Percentiles rank a stretch among this genome's conserved stretches.
Evolutionary conservation across 2,329 filamentous ascomycete species (phyloP).

Genomic region (Penicillium griseofulvum): DNA sequence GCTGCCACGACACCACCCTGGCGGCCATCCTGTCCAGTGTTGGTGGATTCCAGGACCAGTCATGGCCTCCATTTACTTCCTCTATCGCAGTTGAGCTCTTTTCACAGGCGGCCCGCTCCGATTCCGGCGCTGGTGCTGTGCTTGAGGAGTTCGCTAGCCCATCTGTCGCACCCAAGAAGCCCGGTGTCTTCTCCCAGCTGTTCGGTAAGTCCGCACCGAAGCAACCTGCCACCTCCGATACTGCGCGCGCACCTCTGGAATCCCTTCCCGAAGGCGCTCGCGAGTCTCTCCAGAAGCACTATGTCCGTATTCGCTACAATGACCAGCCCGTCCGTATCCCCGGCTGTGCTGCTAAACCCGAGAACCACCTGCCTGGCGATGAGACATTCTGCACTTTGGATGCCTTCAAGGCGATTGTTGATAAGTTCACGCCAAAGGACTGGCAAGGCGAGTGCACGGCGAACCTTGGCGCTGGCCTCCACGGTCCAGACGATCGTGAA

Average conservation of each 20-base stretch:
- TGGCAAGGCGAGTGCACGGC: constrained; percentile 66
- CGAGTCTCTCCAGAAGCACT: constrained; percentile 60
- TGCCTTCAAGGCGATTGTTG: constrained; percentile 88
- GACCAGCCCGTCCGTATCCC: constrained; percentile 78
- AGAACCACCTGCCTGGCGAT: constrained; percentile 83
- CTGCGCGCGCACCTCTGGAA: constrained; percentile 35
- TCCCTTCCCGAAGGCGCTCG: constrained; percentile 30
- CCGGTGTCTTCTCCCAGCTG: constrained; percentile 35
- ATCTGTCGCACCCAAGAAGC: constrained; percentile 23
- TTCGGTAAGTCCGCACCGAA: constrained; percentile 18
- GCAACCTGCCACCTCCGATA: constrained; percentile 25
- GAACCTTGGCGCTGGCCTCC: constrained; percentile 56
- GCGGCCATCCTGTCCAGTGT: constrained; percentile 74
- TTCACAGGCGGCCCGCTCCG: constrained; percentile 47
- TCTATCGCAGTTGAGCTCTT: constrained; percentile 92
- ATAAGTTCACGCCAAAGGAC: constrained; percentile 79
- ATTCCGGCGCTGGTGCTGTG: constrained; percentile 16
- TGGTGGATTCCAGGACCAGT: constrained; percentile 69
- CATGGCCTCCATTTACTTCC: constrained; percentile 92
- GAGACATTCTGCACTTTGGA: constrained; percentile 86
- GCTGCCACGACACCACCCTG: constrained; percentile 92
- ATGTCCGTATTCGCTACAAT: constrained; percentile 88
- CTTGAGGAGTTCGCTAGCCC: constrained; percentile 29
- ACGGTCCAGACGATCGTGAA: constrained; percentile 45
- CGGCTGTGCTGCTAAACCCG: constrained; percentile 66